A percentile compares a stretch with the other conserved stretches of the same genome.
Conservation (phyloP, 1,139 yeast species). For the Pichia sp. region DNA sequence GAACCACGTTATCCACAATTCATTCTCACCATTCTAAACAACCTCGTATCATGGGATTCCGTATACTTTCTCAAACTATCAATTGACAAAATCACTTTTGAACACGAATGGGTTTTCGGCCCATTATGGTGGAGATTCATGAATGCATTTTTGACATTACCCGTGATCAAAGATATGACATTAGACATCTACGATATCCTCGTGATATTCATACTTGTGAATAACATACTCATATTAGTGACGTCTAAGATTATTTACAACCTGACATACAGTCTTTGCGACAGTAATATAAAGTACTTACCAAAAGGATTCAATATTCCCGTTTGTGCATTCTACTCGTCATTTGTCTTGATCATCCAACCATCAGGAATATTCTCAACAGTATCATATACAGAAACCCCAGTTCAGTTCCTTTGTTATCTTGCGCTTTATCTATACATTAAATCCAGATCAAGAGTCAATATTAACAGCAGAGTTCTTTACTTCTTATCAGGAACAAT, state of each 20-base stretch:
- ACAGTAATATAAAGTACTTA: slow-evolving; percentile 8
- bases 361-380: slow-evolving; percentile 84
- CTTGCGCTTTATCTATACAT: slow-evolving; percentile 57
- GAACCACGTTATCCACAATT: slow-evolving; percentile 5
- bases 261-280: slow-evolving; percentile 37
- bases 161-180: neutral
- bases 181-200: slow-evolving; percentile 42
- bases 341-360: slow-evolving; percentile 55
- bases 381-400: slow-evolving; percentile 75
- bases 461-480: slow-evolving; percentile 8
- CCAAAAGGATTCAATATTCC: slow-evolving; percentile 10
- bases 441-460: slow-evolving; percentile 30
- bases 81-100: slow-evolving; percentile 52
- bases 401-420: slow-evolving; percentile 64
- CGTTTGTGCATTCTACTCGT: slow-evolving; percentile 36
- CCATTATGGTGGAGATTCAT: slow-evolving; percentile 70
- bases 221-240: slow-evolving; percentile 53
- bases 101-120: slow-evolving; percentile 91
- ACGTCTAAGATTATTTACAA: slow-evolving; percentile 55
- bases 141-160: neutral
- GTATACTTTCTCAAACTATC: slow-evolving; percentile 71
- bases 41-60: slow-evolving; percentile 79
- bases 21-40: slow-evolving; percentile 36
- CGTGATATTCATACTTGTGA: slow-evolving; percentile 41
- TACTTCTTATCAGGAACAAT: slow-evolving; percentile 58